Base-by-base conservation (phyloP, 208 protist species). In the Endotrypanum monterogeii region DNA sequence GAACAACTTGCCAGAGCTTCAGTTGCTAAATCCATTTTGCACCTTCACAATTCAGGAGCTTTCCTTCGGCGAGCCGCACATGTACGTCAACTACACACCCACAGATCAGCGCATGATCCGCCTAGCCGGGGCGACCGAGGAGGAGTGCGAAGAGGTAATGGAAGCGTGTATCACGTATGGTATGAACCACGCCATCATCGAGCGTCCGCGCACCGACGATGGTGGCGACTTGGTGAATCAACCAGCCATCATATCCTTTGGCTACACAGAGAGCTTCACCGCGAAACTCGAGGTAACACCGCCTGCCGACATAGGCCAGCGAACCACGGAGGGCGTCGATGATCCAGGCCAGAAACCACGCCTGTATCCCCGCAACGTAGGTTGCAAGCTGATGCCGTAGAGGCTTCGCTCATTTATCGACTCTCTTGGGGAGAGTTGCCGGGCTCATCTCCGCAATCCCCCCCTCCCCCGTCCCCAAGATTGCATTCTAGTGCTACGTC, bases 121-220 rank as follows among this genome's bases (percentile, higher is more conserved):
- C 5, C 87, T 97, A 14, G 93, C 93, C 16, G 92, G 68, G 54
- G 89, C 91, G 32, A 97, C 93, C 50, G 93, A 95, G 87, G 93
- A 94, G 68, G 93, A 95, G 85, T 95, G 87, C 67, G 90, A 95
- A 74, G 93, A 95, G 60, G 91, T 97, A 48, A 95, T 97, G 93
- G 91, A 97, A 77, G 85, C 93, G 0, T 93, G 89, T 73, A 89
- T 94, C 50, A 97, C 91, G 32, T 97, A 95, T 77, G 93, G 91
- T 69, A 91, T 91, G 91, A 87, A 94, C 65, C 93, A 97, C 78
- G 93, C 89, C 57, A 92, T 97, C 52, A 85, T 94, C 56, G 91
- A 94, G 67, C 89, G 88, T 7, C 91, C 90, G 2, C 88, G 89
- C 76, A 86, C 88, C 48, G 93, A 97, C 60, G 93, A 97, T 71